Base-by-base conservation (phyloP, 108 stramenopile species). In the Asterionellopsis glacialis region DNA sequence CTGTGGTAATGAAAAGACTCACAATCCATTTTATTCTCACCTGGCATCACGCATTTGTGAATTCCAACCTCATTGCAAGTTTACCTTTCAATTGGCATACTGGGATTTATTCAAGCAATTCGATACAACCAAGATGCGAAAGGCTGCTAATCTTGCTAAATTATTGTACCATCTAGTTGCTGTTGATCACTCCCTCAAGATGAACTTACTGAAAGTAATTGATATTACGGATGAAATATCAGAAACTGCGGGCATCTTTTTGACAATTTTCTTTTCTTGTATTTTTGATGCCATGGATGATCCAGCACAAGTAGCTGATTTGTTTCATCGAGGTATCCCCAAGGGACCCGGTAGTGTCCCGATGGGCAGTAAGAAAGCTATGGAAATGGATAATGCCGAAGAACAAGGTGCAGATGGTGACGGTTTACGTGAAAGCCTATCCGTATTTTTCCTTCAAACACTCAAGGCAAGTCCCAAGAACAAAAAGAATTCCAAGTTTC, bases 101-200 rank as follows among this genome's bases (percentile, higher is more conserved):
- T 97, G 96, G 96, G 98, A 98, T 69, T 55, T 63, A 19, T 96
- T 98, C 55, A 97, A 98, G 70, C 81, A 83, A 50, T 79, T 97
- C 41, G 91, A 95, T 9, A 71, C 79, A 9, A 77, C 79, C 49
- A 67, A 74, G 25, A 74, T 67, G 28, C 72, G 93, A 38, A 87
- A 84, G 70, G 93, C 85, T 40, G 92, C 85, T 26, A 97, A 95
- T 55, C 58, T 96, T 24, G 94, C 93, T 13, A 94, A 92, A 65
- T 76, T 96, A 0, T 65, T 95, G 62, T 89, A 87, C 40, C 78
- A 89, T 70, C 84, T 97, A 42, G 70, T 95, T 4, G 75, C 82
- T 14, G 61, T 62, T n/a, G 73, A 86, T 28, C 77, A 73, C 14
- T 55, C 59, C n/a, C 61, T 89, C 41, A 83, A 67, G 45, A 59